These are phyloP conservation scores for Arabidopsis arenosa DNA, from an alignment of 345 rosid species.

Conservation along the genomic window DNA sequence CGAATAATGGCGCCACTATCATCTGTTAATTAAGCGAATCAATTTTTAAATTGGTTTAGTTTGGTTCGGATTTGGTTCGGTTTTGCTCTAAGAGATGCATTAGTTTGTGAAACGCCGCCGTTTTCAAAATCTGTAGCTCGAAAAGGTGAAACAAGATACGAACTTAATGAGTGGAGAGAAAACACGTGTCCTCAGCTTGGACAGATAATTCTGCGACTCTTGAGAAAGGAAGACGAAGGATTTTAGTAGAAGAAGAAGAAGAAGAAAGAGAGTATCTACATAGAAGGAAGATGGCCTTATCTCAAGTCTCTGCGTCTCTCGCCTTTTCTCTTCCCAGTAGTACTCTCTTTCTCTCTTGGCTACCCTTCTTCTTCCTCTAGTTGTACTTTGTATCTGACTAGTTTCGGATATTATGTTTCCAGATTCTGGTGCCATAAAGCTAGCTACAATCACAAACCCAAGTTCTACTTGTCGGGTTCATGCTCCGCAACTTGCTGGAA, in stretches of 20 bases:
- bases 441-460: conserved; percentile 41
- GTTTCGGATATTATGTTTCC: conserved; percentile 31
- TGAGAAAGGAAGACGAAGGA: conserved; percentile 30
- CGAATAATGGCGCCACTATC: neutral
- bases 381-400: conserved; percentile 23
- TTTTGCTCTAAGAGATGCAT: neutral
- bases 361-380: neutral
- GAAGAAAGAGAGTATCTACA: conserved; percentile 1
- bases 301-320: conserved; percentile 67
- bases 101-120: conserved; percentile 4
- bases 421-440: conserved; percentile 50
- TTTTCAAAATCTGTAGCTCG: neutral
- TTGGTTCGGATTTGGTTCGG: neutral
- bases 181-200: conserved; percentile 43
- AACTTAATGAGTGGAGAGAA: conserved; percentile 32
- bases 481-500: conserved; percentile 44
- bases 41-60: neutral
- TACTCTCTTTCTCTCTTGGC: conserved; percentile 32
- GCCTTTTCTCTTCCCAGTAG: conserved; percentile 61
- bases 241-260: conserved; percentile 10
- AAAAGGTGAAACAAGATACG: conserved; percentile 26
- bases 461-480: conserved; percentile 41
- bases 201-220: conserved; percentile 37
- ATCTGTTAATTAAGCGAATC: neutral
- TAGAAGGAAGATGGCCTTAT: conserved; percentile 54